Conservation (phyloP, 331 rosid genomes). For the Saraca asoca region DNA sequence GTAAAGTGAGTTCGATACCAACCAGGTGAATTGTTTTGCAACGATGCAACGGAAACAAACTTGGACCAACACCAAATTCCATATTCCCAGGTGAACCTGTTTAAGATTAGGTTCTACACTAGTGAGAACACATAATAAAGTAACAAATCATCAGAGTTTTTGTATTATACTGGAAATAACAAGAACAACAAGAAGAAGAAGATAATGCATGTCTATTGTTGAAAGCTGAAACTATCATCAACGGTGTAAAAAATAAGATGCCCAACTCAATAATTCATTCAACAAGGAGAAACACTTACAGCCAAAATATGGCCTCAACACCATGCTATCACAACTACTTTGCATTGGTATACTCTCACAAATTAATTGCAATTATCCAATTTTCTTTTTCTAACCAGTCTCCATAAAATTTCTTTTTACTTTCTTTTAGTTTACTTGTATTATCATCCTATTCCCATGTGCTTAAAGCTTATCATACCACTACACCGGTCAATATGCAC, state of each 20-base stretch:
- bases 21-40: conserved; percentile 48
- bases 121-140: not conserved
- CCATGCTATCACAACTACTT: not conserved
- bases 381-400: not conserved
- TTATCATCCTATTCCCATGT: too few relatives aligned
- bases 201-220: too few relatives aligned
- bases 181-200: not conserved
- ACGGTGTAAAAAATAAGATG: not conserved
- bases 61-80: conserved; percentile 46
- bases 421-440: too few relatives aligned
- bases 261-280: too few relatives aligned
- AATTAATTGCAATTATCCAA: conserved; percentile 13
- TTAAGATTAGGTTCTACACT: not conserved
- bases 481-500: too few relatives aligned
- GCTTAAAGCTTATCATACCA: too few relatives aligned
- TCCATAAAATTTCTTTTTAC: too few relatives aligned
- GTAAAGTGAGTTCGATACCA: too few relatives aligned
- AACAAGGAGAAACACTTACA: not conserved
- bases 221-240: too few relatives aligned
- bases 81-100: conserved; percentile 36
- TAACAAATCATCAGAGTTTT: conserved; percentile 16
- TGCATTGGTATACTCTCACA: not conserved
- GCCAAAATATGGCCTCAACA: not conserved
- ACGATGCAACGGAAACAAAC: conserved; percentile 59
- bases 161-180: not conserved